Conservation (phyloP, 352 stramenopile species). For the Globisporangium yorkense region DNA sequence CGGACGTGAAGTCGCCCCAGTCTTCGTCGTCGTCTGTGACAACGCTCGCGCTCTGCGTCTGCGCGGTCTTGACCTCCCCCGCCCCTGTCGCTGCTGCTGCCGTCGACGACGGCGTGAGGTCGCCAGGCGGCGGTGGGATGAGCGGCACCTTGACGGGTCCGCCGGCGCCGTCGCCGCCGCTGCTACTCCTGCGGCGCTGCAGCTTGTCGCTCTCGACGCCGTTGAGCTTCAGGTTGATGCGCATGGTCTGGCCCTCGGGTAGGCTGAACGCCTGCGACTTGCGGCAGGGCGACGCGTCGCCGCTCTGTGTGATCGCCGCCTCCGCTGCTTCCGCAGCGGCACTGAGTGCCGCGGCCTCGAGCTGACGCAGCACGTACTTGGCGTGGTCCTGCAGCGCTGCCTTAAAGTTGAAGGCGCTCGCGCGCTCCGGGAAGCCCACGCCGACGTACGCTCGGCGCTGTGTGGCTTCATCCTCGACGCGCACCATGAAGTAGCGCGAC, state of each 20-base stretch:
- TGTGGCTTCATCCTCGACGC: constrained; percentile 71
- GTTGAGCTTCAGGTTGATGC: constrained; percentile 68
- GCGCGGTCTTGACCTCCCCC: constrained; percentile 23
- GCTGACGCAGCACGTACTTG: constrained; percentile 68
- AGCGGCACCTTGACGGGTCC: constrained; percentile 40
- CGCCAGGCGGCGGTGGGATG: constrained; percentile 49
- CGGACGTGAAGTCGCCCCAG: constrained; percentile 82
- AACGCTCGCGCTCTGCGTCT: constrained; percentile 25
- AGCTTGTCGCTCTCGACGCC: constrained; percentile 23
- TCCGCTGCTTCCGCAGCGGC: neutral
- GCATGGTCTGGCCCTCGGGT: constrained; percentile 63
- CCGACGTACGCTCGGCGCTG: constrained; percentile 72
- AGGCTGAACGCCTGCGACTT: constrained; percentile 55
- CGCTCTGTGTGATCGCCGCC: neutral
- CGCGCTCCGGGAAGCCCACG: constrained; percentile 72
- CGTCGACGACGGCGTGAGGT: constrained; percentile 19
- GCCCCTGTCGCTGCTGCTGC: constrained; percentile 16
- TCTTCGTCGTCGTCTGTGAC: constrained; percentile 48
- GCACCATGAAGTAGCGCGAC: constrained; percentile 86
- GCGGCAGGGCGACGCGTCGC: constrained; percentile 9
- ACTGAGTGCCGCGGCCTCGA: constrained; percentile 29
- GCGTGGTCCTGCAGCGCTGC: constrained; percentile 77
- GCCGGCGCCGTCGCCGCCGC: constrained; percentile 12
- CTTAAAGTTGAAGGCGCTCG: constrained; percentile 84
- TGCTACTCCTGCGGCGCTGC: constrained; percentile 24